A percentile compares a stretch with the other conserved stretches of the same genome.
phyloP scores from a whole-genome alignment of 768 basidiomycete genomes.

The Naganishia antarctica region DNA sequence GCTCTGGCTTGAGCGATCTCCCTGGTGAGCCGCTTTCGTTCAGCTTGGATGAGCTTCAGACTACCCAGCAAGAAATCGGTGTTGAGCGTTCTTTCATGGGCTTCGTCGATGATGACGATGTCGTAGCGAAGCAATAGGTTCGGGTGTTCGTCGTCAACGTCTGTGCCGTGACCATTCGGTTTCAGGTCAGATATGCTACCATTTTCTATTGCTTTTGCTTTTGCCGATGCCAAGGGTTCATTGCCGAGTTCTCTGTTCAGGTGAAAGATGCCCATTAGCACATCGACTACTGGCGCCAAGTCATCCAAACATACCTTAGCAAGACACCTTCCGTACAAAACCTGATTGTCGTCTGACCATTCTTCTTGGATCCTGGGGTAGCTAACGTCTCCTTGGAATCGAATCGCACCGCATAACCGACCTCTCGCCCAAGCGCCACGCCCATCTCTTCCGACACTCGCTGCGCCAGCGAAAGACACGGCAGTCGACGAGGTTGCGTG shows the following conservation, averaged over 20 bases:
- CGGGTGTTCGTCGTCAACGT: conserved; percentile 20
- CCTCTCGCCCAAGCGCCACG: conserved; percentile 38
- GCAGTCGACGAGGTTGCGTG: conserved; percentile 46
- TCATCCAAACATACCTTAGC: conserved; percentile 35
- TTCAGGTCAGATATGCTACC: background rate
- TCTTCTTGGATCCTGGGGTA: conserved; percentile 15
- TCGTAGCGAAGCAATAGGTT: conserved; percentile 70
- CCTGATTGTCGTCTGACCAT: conserved; percentile 35
- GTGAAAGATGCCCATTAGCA: background rate
- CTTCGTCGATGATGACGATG: conserved; percentile 88
- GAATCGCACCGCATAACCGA: conserved; percentile 48
- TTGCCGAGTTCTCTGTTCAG: conserved; percentile 36
- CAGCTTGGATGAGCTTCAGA: conserved; percentile 71
- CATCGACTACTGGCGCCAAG: background rate
- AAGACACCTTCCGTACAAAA: conserved; percentile 48
- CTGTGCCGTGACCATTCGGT: background rate
- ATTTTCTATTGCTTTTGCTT: conserved; percentile 2
- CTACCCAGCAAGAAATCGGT: conserved; percentile 91
- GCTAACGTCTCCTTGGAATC: conserved; percentile 35
- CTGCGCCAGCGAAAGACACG: conserved; percentile 41
- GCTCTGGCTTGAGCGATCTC: conserved; percentile 43
- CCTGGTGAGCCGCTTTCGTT: conserved; percentile 55
- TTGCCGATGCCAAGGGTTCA: conserved; percentile 7
- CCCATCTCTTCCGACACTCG: conserved; percentile 47
- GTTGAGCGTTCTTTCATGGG: conserved; percentile 88